Base-by-base conservation (phyloP, 805 yeast genomes). In the Zygoascus flipseniorum region DNA sequence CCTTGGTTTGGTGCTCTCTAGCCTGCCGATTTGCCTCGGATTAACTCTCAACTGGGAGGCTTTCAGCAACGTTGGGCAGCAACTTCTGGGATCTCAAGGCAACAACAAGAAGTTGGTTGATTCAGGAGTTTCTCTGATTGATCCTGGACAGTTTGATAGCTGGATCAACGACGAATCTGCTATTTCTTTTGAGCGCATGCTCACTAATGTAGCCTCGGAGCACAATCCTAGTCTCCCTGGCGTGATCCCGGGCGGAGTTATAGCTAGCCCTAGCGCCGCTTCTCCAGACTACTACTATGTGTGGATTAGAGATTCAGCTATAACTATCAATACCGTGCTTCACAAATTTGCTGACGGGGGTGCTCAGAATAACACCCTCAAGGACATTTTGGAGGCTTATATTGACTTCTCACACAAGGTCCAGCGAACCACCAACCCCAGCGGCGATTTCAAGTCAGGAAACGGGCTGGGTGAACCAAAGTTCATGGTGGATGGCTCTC, bases 271-370 rank as follows among this genome's bases (percentile, higher is more conserved):
- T 8, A 88, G 96, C 1, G 78, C 67, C 51, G 5, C 51, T 0
- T 58, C 73, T 23, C 98, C 98, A 0, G 77, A 92, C 68, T 92
- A 92, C 68, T 89, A 80, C 62, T 92, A 78, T 63, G 95, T 86
- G 64, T 92, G 98, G 98, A 76, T 81, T 4, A 76, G 98, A 64
- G 98, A 92, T 66, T 81, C 89, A 32, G 97, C 97, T 0, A 78
- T 92, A 50, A 82, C 95, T 0, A 64, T 70, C 45, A 61, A 62
- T 45, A 56, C 95, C 0, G 69, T 92, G 48, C 73, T 85, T 5
- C 77, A 80, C 52, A 72, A 74, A 58, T 70, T 82, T 56, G 73
- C 73, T 31, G 86, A 83, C 54, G 39, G 31, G 4, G 60, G 58
- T 10, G 56, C 57, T 1, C 56, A 63, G 1, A 55, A 59, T 56